Evolutionary conservation across 306 rosid species (phyloP).

Genomic region (Carpinus viminea): DNA sequence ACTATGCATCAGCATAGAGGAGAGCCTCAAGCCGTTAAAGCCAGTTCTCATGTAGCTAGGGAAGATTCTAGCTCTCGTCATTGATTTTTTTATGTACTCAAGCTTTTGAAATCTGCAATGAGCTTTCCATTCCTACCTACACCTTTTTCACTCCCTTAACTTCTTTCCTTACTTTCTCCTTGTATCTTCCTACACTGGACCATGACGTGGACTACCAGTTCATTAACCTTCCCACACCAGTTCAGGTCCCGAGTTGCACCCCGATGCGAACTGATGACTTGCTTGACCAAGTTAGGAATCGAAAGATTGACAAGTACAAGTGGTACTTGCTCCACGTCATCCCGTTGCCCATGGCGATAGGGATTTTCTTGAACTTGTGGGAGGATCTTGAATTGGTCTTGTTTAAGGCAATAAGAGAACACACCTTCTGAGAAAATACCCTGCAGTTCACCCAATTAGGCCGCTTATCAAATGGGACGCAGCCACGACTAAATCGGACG

Average conservation of each 20-base stretch:
- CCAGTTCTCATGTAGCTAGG: slow-evolving; percentile 20
- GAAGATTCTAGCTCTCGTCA: slow-evolving; percentile 34
- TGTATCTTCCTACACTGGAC: slow-evolving; percentile 43
- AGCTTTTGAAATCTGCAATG: slow-evolving; percentile 38
- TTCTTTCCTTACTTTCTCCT: slow-evolving; percentile 32
- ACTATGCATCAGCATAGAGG: slow-evolving; percentile 21
- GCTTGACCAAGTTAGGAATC: slow-evolving; percentile 36
- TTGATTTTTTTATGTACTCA: slow-evolving; percentile 48
- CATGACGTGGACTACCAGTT: slow-evolving; percentile 43
- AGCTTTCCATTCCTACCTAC: slow-evolving; percentile 34
- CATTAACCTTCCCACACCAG: slow-evolving; percentile 46
- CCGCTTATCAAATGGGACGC: slow-evolving; percentile 39
- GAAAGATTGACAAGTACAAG: slow-evolving; percentile 42
- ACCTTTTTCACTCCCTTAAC: slow-evolving; percentile 43
- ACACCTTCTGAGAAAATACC: slow-evolving; percentile 30
- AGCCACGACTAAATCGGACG: not conserved
- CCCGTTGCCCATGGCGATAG: slow-evolving; percentile 34
- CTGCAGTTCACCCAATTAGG: slow-evolving; percentile 29
- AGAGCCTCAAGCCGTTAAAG: slow-evolving; percentile 29
- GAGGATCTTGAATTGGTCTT: slow-evolving; percentile 38
- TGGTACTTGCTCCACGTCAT: slow-evolving; percentile 31
- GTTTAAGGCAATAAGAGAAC: slow-evolving; percentile 33
- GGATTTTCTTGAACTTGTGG: slow-evolving; percentile 45
- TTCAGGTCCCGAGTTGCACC: slow-evolving; percentile 39
- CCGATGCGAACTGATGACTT: slow-evolving; percentile 39